Conservation (phyloP, 2,329 filamentous ascomycete species). For the Aspergillus felis region DNA sequence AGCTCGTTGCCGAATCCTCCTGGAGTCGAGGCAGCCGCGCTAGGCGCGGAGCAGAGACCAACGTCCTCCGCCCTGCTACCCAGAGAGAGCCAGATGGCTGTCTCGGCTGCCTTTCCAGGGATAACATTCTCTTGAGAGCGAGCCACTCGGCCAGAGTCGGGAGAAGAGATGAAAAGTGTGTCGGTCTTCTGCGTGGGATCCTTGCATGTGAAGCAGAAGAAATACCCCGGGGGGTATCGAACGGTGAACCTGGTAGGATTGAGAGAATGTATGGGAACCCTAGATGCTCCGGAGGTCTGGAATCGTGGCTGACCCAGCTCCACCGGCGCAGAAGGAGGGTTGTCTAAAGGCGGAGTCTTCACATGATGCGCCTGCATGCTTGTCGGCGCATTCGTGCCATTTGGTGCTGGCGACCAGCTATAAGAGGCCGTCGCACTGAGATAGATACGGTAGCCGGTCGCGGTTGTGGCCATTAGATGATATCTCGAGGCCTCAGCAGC, state of each 20-base stretch:
- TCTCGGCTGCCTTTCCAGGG: conserved; percentile 67
- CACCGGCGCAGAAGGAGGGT: conserved; percentile 23
- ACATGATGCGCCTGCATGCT: conserved; percentile 99
- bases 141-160: conserved; percentile 80
- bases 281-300: conserved; percentile 44
- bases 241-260: conserved; percentile 38
- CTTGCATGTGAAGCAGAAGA: conserved; percentile 74
- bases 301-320: conserved; percentile 22
- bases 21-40: conserved; percentile 64
- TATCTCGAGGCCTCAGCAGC: conserved; percentile 78
- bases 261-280: conserved; percentile 44
- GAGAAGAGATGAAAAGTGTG: conserved; percentile 75
- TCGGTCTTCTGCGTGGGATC: conserved; percentile 59
- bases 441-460: conserved; percentile 86
- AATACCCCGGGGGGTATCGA: conserved; percentile 81
- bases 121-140: conserved; percentile 50
- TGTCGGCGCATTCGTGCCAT: conserved; percentile 67
- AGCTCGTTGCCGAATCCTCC: conserved; percentile 90
- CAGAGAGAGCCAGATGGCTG: conserved; percentile 73
- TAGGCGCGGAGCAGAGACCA: conserved; percentile 69
- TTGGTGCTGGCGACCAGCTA: conserved; percentile 51
- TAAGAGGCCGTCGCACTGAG: conserved; percentile 80
- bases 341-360: conserved; percentile 72
- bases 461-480: conserved; percentile 85
- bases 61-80: conserved; percentile 72